phyloP scores from a whole-genome alignment of 208 protist species.

The Trypanosomatidae sp. region DNA sequence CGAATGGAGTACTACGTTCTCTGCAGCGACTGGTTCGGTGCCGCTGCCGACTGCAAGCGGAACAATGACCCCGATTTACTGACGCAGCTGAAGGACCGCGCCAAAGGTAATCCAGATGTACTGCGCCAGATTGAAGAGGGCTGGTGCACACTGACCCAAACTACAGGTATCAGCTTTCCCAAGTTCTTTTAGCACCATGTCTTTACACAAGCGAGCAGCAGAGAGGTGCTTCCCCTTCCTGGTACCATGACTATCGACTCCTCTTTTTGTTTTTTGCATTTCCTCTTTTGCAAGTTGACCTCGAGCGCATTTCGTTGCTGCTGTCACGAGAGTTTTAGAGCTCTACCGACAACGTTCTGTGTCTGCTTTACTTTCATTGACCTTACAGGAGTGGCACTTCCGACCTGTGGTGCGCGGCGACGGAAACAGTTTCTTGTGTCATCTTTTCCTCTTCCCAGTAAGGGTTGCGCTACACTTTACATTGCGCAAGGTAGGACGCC shows the following conservation, averaged over 20 bases:
- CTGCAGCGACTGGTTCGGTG: constrained; percentile 67
- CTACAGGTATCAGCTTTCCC: constrained; percentile 37
- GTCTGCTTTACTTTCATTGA: not conserved
- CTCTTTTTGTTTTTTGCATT: constrained; percentile 10
- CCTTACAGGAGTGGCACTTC: not conserved
- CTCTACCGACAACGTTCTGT: not conserved
- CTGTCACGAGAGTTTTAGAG: not conserved
- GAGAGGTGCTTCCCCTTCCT: not conserved
- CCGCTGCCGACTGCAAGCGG: constrained; percentile 64
- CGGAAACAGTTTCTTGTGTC: not conserved
- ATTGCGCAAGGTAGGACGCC: not conserved
- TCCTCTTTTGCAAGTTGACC: not conserved
- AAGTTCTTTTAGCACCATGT: constrained; percentile 38
- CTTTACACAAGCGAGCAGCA: not conserved
- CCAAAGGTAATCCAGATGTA: constrained; percentile 55
- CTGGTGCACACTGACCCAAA: constrained; percentile 55
- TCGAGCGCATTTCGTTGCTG: not conserved
- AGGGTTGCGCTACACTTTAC: not conserved
- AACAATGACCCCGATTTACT: constrained; percentile 61
- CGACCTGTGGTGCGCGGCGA: not conserved
- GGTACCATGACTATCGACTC: not conserved
- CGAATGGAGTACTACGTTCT: constrained; percentile 87
- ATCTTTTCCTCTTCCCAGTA: not conserved
- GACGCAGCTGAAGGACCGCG: constrained; percentile 60
- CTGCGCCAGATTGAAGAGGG: constrained; percentile 68